Percentiles rank a stretch among this genome's conserved stretches.
phyloP scores from a whole-genome alignment of 2,329 filamentous ascomycete genomes.

The Fusarium nurragi region DNA sequence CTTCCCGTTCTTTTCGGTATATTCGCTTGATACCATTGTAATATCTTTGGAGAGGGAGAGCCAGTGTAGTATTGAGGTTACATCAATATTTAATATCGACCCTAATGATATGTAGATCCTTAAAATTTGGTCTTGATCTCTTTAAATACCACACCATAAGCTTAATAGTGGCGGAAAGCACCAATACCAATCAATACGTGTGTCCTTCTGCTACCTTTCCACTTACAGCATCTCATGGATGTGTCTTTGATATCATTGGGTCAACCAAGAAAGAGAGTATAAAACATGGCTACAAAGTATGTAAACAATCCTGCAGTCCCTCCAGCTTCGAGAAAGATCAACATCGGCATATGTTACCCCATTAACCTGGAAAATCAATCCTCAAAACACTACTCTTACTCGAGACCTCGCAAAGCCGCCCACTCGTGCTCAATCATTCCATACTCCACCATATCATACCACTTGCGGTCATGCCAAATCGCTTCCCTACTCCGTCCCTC shows the following conservation, averaged over 20 bases:
- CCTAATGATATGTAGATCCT: too few species aligned
- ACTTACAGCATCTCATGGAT: too few species aligned
- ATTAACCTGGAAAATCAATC: neutral
- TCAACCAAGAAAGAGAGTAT: neutral
- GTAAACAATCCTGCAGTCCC: neutral
- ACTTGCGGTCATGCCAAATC: conserved; percentile 55
- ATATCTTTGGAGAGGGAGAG: neutral
- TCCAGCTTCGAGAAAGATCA: neutral
- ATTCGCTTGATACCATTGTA: neutral
- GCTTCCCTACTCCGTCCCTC: conserved; percentile 56
- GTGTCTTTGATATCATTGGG: too few species aligned
- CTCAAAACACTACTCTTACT: neutral
- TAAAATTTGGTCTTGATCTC: too few species aligned
- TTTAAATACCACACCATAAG: too few species aligned
- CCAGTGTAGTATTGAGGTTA: too few species aligned
- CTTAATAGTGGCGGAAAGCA: too few species aligned
- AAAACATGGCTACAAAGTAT: neutral
- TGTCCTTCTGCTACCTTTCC: too few species aligned
- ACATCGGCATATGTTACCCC: neutral
- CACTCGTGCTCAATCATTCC: conserved; percentile 54
- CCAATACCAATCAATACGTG: too few species aligned
- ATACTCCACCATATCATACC: conserved; percentile 48
- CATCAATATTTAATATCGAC: too few species aligned
- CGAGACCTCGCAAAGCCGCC: conserved; percentile 36
- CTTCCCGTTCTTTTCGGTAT: neutral